Conservation (phyloP, 1,139 yeast species). For the Protomyces macrosporus region DNA sequence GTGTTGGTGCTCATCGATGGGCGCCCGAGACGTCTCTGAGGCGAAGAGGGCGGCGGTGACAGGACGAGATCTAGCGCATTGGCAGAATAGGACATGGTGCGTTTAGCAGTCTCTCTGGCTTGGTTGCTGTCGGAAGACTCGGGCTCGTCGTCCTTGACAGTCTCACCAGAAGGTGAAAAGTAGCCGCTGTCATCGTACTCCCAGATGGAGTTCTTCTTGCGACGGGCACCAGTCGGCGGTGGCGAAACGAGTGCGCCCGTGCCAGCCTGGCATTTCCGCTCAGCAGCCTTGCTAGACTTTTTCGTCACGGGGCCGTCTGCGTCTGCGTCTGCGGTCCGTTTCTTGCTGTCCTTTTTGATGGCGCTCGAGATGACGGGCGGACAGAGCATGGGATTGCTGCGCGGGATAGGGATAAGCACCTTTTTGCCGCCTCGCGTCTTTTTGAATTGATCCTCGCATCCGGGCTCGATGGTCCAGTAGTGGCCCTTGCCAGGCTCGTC, state of each 20-base stretch:
- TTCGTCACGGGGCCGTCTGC: slow-evolving; percentile 7
- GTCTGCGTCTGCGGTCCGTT: slow-evolving; percentile 18
- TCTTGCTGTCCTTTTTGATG: slow-evolving; percentile 13
- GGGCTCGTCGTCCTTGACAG: neutral
- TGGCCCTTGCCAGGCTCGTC: slow-evolving; percentile 87
- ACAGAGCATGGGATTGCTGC: neutral
- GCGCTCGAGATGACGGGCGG: neutral
- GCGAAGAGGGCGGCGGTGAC: slow-evolving; percentile 26
- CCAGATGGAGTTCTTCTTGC: slow-evolving; percentile 13
- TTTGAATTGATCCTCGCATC: slow-evolving; percentile 75
- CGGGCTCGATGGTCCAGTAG: slow-evolving; percentile 86
- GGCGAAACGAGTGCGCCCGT: slow-evolving; percentile 13
- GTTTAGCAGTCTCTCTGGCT: neutral
- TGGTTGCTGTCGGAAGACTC: slow-evolving; percentile 1
- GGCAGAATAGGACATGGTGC: slow-evolving; percentile 18
- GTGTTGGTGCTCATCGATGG: neutral
- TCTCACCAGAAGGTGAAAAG: slow-evolving; percentile 7
- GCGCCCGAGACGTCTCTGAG: slow-evolving; percentile 4
- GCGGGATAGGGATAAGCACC: neutral
- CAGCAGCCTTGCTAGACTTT: neutral
- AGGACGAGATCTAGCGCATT: slow-evolving; percentile 24
- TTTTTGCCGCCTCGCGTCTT: slow-evolving; percentile 42
- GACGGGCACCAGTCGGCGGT: slow-evolving; percentile 18
- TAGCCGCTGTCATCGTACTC: slow-evolving; percentile 15
- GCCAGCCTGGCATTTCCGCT: neutral